These are phyloP conservation scores for Boletus huronensis DNA, from an alignment of 768 basidiomycete genomes.

Conservation along the genomic window DNA sequence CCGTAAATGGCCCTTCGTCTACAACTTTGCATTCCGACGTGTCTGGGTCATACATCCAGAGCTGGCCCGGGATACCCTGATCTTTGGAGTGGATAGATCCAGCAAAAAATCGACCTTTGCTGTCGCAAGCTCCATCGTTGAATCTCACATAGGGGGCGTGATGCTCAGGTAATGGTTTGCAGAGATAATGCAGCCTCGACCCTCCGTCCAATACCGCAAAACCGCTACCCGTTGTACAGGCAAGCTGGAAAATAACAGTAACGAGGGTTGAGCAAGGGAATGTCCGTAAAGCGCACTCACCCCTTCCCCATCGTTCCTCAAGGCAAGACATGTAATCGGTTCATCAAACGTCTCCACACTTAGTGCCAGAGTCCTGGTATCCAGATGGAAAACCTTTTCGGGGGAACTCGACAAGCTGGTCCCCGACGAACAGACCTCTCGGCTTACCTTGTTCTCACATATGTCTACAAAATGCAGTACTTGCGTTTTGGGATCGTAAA, in stretches of 20 bases:
- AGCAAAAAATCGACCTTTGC: slow-evolving; percentile 59
- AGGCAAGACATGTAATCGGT: slow-evolving; percentile 54
- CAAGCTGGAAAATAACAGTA: slow-evolving; percentile 9
- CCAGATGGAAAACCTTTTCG: slow-evolving; percentile 33
- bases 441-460: slow-evolving; percentile 16
- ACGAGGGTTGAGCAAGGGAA: background rate
- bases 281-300: background rate
- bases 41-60: slow-evolving; percentile 57
- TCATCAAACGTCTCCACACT: slow-evolving; percentile 49
- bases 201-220: slow-evolving; percentile 16
- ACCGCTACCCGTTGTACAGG: slow-evolving; percentile 21
- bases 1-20: slow-evolving; percentile 66
- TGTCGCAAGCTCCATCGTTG: slow-evolving; percentile 71
- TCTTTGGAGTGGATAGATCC: slow-evolving; percentile 56
- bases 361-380: slow-evolving; percentile 39
- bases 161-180: slow-evolving; percentile 45
- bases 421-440: background rate
- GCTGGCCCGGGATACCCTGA: slow-evolving; percentile 48
- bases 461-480: slow-evolving; percentile 71
- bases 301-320: slow-evolving; percentile 40
- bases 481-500: slow-evolving; percentile 54
- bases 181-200: slow-evolving; percentile 48
- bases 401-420: background rate
- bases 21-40: slow-evolving; percentile 46
- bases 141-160: slow-evolving; percentile 50